phyloP scores from a whole-genome alignment of 2,329 filamentous ascomycete species.

The Rugonectria rugulosa region DNA sequence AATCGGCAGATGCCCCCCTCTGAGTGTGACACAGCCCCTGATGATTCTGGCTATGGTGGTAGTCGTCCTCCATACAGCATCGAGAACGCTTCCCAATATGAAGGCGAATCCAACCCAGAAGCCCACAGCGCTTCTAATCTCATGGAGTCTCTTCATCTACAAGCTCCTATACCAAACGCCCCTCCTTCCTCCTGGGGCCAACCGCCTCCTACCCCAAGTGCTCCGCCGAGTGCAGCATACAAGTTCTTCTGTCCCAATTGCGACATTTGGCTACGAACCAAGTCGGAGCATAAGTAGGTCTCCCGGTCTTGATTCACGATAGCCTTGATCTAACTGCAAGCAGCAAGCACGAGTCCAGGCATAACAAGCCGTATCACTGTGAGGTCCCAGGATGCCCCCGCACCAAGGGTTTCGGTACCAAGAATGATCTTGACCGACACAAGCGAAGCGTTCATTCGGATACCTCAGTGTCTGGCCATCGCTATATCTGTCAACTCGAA shows the following conservation, averaged over 20 bases:
- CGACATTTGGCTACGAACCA: conserved; percentile 53
- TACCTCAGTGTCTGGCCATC: conserved; percentile 39
- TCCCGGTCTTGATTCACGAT: not conserved
- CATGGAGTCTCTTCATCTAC: conserved; percentile 41
- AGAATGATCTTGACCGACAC: conserved; percentile 84
- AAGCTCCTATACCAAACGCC: not conserved
- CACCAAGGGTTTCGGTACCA: conserved; percentile 75
- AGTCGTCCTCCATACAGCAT: conserved; percentile 51
- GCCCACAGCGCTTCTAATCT: conserved; percentile 48
- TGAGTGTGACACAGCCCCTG: conserved; percentile 48
- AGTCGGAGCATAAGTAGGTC: conserved; percentile 62
- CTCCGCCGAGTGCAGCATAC: conserved; percentile 21
- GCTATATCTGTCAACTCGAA: conserved; percentile 38
- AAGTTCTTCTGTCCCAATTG: conserved; percentile 51
- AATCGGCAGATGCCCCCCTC: conserved; percentile 45
- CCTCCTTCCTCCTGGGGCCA: conserved; percentile 15
- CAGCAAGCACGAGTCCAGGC: conserved; percentile 79
- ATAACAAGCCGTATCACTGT: conserved; percentile 74
- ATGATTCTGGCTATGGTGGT: conserved; percentile 58
- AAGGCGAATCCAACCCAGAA: conserved; percentile 52
- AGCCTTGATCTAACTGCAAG: conserved; percentile 26
- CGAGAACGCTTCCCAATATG: conserved; percentile 53
- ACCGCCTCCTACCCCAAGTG: conserved; percentile 24
- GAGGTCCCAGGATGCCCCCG: conserved; percentile 62
- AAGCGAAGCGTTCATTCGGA: conserved; percentile 73